Base-by-base conservation (phyloP, 2,329 filamentous ascomycete genomes). In the Fusarium tjaetaba region DNA sequence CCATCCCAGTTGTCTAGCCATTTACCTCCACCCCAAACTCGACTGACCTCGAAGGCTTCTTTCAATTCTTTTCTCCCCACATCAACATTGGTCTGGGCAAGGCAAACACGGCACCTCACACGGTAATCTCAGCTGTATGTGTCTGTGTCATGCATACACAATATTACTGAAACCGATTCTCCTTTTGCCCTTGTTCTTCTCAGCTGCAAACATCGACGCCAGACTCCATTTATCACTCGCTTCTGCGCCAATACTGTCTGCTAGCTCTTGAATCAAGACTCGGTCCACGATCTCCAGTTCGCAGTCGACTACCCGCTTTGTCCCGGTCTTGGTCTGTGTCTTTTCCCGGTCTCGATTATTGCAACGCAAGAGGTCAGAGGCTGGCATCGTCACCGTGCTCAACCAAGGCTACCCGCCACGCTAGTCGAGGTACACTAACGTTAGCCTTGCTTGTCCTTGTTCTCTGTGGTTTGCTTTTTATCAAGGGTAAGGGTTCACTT, bases 401-500 rank as follows among this genome's bases (percentile, higher is more conserved):
- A 41, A 63, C 59, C 64, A 70, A 73, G 60, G 49, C 70, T 62
- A 73, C 61, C 68, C 65, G 64, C 38, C 57, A 58, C 75, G 75
- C 75, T 77, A 77, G 70, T 62, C 61, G 67, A 71, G 65, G 65
- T 53, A 67, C 74, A 58, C 68, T 70, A 75, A 63, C 70, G n/a
- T 72, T 60, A 64, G 64, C 75, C 69, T 65, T 70, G 69, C 53
- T 60, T 62, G 75, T 55, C 66, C 73, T 75, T 72, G 75, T 56
- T 62, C 70, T 61, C 51, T 61, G 65, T 61, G 59, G 68, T 76
- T 77, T 78, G 71, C 75, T 77, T 77, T 78, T 78, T 73, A 56
- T 67, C 63, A 77, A 76, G 71, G 74, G 72, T 70, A 70, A 66
- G 61, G 75, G 71, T 77, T 77, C 75, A 78, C 73, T 76, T 76